Evolutionary conservation across 306 rosid genomes (phyloP).

Genomic region (Fagus crenata): DNA sequence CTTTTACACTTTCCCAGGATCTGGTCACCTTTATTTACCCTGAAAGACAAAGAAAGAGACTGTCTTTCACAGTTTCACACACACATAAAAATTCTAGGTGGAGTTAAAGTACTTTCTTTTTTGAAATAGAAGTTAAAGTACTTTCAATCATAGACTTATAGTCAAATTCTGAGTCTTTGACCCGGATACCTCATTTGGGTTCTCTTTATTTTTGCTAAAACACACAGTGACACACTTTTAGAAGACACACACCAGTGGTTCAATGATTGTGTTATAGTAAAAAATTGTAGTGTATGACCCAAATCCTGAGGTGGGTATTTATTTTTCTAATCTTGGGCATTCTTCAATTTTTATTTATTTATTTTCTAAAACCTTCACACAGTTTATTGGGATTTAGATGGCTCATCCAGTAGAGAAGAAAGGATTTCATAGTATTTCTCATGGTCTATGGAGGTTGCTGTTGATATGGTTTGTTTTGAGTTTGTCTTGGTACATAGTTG

Average conservation of each 20-base stretch:
- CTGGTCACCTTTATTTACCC: constrained; percentile 35
- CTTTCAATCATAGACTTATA: constrained; percentile 32
- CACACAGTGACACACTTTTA: constrained; percentile 6
- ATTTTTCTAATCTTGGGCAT: not conserved
- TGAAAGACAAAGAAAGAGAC: constrained; percentile 28
- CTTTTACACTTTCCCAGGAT: constrained; percentile 48
- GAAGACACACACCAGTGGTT: not conserved
- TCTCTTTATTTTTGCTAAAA: not conserved
- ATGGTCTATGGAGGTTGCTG: constrained; percentile 37
- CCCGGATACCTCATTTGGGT: not conserved
- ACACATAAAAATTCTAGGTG: not conserved
- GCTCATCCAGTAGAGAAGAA: constrained; percentile 37
- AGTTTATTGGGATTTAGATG: constrained; percentile 40
- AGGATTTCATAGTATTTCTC: constrained; percentile 10
- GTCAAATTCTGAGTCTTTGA: constrained; percentile 23
- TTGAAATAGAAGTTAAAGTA: too few species aligned
- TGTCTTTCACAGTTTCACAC: constrained; percentile 34
- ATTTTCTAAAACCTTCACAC: not conserved
- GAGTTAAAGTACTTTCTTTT: too few species aligned
- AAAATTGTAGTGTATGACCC: not conserved
- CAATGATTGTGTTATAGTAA: constrained; percentile 2
- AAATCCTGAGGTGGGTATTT: constrained; percentile 13
- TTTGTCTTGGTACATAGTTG: constrained; percentile 44
- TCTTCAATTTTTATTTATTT: not conserved
- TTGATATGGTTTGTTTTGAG: constrained; percentile 45